These are phyloP conservation scores for Thelephora terrestris DNA, from an alignment of 1,284 basidiomycete genomes.

Conservation along the genomic window DNA sequence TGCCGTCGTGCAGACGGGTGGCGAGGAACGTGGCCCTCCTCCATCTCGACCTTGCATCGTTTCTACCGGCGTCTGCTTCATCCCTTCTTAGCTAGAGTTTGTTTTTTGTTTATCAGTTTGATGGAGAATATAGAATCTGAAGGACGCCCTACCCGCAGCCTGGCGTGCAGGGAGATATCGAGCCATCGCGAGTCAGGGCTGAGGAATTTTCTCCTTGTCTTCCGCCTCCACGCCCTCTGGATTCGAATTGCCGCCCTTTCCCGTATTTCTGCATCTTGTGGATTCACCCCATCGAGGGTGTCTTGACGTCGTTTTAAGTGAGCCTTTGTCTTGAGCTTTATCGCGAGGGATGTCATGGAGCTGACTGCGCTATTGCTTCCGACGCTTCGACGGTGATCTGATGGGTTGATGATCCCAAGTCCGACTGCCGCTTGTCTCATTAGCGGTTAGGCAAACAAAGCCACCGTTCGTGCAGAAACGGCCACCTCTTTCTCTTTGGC, in stretches of 20 bases:
- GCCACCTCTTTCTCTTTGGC: too few relatives aligned
- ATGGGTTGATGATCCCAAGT: too few relatives aligned
- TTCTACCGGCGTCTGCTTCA: conserved; percentile 33
- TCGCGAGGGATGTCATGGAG: too few relatives aligned
- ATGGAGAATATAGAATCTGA: background rate
- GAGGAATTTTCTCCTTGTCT: conserved; percentile 19
- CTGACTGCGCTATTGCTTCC: too few relatives aligned
- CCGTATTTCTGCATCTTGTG: conserved; percentile 8
- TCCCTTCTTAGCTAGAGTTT: conserved; percentile 27
- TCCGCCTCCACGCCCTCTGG: conserved; percentile 23
- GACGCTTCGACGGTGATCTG: too few relatives aligned
- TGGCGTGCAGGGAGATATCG: conserved; percentile 30
- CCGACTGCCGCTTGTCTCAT: too few relatives aligned
- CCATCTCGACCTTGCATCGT: conserved; percentile 36
- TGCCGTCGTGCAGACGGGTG: conserved; percentile 32
- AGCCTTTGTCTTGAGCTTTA: too few relatives aligned
- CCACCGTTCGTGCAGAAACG: too few relatives aligned
- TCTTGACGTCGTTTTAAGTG: background rate
- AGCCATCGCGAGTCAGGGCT: conserved; percentile 32
- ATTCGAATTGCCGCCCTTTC: conserved; percentile 20
- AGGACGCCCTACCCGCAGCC: conserved; percentile 26
- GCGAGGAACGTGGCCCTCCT: conserved; percentile 36
- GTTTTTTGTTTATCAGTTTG: background rate
- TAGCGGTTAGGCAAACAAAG: too few relatives aligned
- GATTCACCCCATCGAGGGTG: background rate